Evolutionary conservation across 805 yeast species (phyloP).

Genomic region (Pichia membranifaciens): DNA sequence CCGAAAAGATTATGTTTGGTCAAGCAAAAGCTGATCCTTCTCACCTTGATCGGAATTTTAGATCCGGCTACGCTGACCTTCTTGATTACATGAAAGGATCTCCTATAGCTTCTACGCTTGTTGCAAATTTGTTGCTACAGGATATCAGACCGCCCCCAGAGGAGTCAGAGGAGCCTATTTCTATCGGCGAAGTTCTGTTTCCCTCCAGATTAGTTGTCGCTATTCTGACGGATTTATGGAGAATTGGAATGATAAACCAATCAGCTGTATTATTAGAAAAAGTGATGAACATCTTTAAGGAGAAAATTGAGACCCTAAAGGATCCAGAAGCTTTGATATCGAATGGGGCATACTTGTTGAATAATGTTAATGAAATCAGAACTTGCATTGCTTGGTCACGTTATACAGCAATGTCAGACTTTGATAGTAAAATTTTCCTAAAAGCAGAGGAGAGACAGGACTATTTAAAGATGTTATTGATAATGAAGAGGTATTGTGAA

Average conservation of each 20-base stretch:
- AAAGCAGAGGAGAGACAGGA: slow-evolving; percentile 12
- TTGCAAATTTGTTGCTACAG: slow-evolving; percentile 75
- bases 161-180: slow-evolving; percentile 69
- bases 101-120: slow-evolving; percentile 65
- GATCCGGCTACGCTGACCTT: slow-evolving; percentile 40
- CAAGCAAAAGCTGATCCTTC: not conserved
- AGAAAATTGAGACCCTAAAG: slow-evolving; percentile 23
- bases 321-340: slow-evolving; percentile 9
- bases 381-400: slow-evolving; percentile 6
- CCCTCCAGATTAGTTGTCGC: slow-evolving; percentile 92
- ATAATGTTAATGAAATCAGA: slow-evolving; percentile 12
- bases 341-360: slow-evolving; percentile 14
- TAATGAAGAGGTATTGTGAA: slow-evolving; percentile 16
- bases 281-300: slow-evolving; percentile 78
- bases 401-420: slow-evolving; percentile 11
- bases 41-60: slow-evolving; percentile 7
- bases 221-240: slow-evolving; percentile 93
- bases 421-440: slow-evolving; percentile 2
- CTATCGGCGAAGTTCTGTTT: slow-evolving; percentile 78
- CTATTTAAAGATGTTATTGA: slow-evolving; percentile 12
- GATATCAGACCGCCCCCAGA: slow-evolving; percentile 81
- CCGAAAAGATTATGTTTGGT: not conserved
- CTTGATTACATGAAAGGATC: slow-evolving; percentile 66
- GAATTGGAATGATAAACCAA: slow-evolving; percentile 85
- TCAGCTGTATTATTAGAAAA: slow-evolving; percentile 86